Percentiles rank a stretch among this genome's conserved stretches.
phyloP scores from a whole-genome alignment of 1,139 yeast genomes.

The Pichia sp. region DNA sequence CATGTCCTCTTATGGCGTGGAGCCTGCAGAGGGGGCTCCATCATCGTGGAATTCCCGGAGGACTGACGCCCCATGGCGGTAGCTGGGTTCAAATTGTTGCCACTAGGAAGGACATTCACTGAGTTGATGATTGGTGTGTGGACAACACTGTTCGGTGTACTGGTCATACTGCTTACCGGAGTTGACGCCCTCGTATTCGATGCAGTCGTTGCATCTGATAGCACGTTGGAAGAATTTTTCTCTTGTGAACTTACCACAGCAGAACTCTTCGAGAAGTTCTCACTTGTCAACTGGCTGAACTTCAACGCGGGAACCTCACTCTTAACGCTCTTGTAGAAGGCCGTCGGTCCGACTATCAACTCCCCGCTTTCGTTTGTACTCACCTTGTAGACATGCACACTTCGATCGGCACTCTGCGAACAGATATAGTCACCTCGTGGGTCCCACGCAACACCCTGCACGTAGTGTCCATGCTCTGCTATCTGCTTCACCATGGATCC shows the following conservation, averaged over 20 bases:
- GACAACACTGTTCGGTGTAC: neutral
- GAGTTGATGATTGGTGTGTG: conserved; percentile 3
- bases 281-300: conserved; percentile 8
- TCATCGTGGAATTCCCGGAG: conserved; percentile 18
- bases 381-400: conserved; percentile 61
- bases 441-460: conserved; percentile 97
- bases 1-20: conserved; percentile 31
- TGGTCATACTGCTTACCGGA: neutral
- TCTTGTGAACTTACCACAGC: conserved; percentile 4
- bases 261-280: conserved; percentile 1
- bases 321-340: conserved; percentile 40
- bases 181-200: conserved; percentile 4
- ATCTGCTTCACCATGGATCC: conserved; percentile 62
- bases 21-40: conserved; percentile 32
- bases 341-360: conserved; percentile 36
- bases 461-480: conserved; percentile 78
- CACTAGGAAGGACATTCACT: neutral
- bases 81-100: neutral
- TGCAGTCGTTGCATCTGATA: neutral
- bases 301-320: conserved; percentile 39
- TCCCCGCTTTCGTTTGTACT: conserved; percentile 23
- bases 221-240: conserved; percentile 5
- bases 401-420: conserved; percentile 87
- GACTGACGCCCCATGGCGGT: neutral
- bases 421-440: conserved; percentile 73